Conservation (phyloP, 352 stramenopile species). For the Phytopythium sindhum region DNA sequence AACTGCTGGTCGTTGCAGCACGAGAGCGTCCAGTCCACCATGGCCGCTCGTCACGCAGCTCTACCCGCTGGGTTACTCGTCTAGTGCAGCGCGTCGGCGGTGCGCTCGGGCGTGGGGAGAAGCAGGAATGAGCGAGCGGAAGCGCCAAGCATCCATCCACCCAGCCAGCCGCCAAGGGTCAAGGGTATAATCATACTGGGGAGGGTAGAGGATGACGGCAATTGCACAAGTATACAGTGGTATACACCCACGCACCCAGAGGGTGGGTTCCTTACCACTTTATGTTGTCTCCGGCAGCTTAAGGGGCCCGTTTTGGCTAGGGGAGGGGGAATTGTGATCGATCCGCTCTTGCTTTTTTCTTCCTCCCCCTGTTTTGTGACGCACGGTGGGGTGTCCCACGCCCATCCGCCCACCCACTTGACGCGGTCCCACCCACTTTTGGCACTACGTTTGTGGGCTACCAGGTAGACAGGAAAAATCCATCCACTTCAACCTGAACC, state of each 20-base stretch:
- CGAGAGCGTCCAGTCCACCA: constrained; percentile 57
- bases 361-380: neutral
- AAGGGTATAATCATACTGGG: no score
- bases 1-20: constrained; percentile 90
- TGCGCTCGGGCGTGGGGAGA: no score
- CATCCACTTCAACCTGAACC: no score
- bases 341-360: neutral
- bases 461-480: no score
- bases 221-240: no score
- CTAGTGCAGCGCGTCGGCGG: no score
- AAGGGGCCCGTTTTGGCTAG: neutral
- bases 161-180: neutral
- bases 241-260: neutral
- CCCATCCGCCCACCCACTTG: no score
- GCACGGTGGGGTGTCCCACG: neutral
- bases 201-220: neutral
- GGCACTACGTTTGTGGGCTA: neutral
- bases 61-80: no score
- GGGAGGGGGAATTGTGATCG: neutral
- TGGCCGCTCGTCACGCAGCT: neutral
- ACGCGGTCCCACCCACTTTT: neutral
- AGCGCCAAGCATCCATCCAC: neutral
- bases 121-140: neutral
- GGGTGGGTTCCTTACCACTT: neutral
- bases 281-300: neutral